These are phyloP conservation scores for Fusarium scirpi DNA, from an alignment of 2,329 filamentous ascomycete species.

Conservation along the genomic window DNA sequence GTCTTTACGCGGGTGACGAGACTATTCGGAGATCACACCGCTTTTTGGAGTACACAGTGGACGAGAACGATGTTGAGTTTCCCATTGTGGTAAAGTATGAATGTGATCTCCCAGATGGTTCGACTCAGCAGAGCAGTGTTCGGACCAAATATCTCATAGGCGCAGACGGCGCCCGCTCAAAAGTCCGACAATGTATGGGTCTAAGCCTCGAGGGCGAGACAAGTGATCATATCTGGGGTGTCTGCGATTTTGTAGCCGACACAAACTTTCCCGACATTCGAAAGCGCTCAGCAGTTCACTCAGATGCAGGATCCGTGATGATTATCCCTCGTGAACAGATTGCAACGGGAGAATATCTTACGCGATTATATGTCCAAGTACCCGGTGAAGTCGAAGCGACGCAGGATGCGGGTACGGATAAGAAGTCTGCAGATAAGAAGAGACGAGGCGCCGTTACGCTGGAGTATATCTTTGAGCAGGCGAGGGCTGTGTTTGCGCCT, in stretches of 20 bases:
- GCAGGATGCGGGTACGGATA: conserved; percentile 4
- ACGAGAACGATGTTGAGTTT: not conserved
- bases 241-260: conserved; percentile 23
- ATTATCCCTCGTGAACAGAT: conserved; percentile 22
- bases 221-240: conserved; percentile 22
- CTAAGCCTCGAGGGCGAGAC: conserved; percentile 21
- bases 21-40: conserved; percentile 7
- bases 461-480: conserved; percentile 27
- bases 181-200: conserved; percentile 21
- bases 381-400: conserved; percentile 13
- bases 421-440: conserved; percentile 24
- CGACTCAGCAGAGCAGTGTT: not conserved
- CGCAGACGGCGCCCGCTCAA: conserved; percentile 15
- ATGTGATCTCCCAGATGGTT: not conserved
- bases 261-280: conserved; percentile 25
- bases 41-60: conserved; percentile 17
- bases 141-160: conserved; percentile 20
- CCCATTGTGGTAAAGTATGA: conserved; percentile 7
- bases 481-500: conserved; percentile 14
- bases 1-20: not conserved
- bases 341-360: conserved; percentile 6
- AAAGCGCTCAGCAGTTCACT: conserved; percentile 16
- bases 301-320: conserved; percentile 18
- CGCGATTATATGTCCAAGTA: conserved; percentile 20
- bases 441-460: conserved; percentile 18